Evolutionary conservation across 2,329 filamentous ascomycete species (phyloP).

Genomic region (Microascus cirrosus): DNA sequence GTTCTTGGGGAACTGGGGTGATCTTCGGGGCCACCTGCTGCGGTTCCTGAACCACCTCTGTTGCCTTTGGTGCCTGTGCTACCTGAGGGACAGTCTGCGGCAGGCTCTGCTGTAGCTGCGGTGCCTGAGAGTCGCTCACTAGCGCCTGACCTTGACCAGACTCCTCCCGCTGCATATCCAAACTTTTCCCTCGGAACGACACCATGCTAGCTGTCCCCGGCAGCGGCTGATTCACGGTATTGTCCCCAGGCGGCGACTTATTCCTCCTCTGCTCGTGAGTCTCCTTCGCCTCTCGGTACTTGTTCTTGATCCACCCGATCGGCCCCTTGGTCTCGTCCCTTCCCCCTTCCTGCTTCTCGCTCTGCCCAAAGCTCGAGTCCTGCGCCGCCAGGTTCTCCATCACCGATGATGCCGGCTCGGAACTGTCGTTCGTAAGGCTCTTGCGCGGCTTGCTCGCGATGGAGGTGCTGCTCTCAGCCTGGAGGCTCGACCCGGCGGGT

Average conservation of each 20-base stretch:
- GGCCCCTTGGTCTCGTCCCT: constrained; percentile 38
- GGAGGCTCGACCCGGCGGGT: constrained; percentile 47
- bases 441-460: constrained; percentile 48
- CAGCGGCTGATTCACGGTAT: background rate
- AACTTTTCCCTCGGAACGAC: constrained; percentile 31
- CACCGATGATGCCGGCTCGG: constrained; percentile 28
- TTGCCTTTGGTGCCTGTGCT: background rate
- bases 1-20: too few relatives aligned
- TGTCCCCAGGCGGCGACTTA: constrained; percentile 37
- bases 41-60: too few relatives aligned
- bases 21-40: too few relatives aligned
- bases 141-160: too few relatives aligned
- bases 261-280: constrained; percentile 41
- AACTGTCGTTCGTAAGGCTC: constrained; percentile 39
- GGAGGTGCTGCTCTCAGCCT: constrained; percentile 58
- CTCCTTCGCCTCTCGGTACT: constrained; percentile 49
- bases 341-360: constrained; percentile 16
- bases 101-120: background rate
- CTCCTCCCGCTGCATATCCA: constrained; percentile 32
- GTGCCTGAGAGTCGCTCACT: background rate
- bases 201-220: constrained; percentile 15
- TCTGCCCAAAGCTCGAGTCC: constrained; percentile 19
- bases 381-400: constrained; percentile 25
- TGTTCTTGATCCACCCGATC: constrained; percentile 47
- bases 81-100: background rate